Evolutionary conservation across 2,329 filamentous ascomycete species (phyloP), one percentile per base, ranked within the genome.

Genomic region (Bipolaris sorokiniana): DNA sequence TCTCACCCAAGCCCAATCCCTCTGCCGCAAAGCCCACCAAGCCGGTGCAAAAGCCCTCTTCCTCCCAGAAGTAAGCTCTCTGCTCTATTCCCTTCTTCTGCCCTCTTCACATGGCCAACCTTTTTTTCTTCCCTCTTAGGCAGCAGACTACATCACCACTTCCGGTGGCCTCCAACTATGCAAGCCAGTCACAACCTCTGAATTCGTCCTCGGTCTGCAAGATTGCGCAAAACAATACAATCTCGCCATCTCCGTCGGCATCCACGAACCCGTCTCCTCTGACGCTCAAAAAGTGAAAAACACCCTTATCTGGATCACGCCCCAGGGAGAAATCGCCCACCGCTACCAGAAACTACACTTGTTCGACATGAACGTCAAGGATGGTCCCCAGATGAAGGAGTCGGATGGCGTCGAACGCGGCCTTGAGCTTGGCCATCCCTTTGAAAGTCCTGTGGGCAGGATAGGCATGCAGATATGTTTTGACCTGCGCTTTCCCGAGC

Each of bases 311-410:
- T 90, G 87, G 86, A 90, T 91, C 62, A 78, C 87, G 65, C 81
- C 83, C 40, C 67, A 79, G 0, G 88, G 88, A 0, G 70, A 81
- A 4, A 86, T 90, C 26, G 76, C 78, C 1, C 82, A 88, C 13
- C 79, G 82, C 18, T 97, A 97, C 78, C 90, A 96, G 75, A 98
- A 98, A 76, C 79, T 97, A 31, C 93, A 97, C 74, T 83, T 97
- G 13, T 97, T 98, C 77, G 92, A 97, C 74, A 84, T 87, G 56
- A 82, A 83, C 40, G 84, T 87, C 56, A 78, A 82, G 52, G 78
- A 79, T 22, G 86, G 85, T 0, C 86, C 87, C 0, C 75, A 80
- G 0, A 73, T 90, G 61, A 86, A 83, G 64, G 88, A 91, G 72
- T 88, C 85, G 70, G 78, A 81, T 56, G 89, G 83, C 44, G 90